phyloP scores from a whole-genome alignment of 306 rosid genomes.

The Rosa persica region DNA sequence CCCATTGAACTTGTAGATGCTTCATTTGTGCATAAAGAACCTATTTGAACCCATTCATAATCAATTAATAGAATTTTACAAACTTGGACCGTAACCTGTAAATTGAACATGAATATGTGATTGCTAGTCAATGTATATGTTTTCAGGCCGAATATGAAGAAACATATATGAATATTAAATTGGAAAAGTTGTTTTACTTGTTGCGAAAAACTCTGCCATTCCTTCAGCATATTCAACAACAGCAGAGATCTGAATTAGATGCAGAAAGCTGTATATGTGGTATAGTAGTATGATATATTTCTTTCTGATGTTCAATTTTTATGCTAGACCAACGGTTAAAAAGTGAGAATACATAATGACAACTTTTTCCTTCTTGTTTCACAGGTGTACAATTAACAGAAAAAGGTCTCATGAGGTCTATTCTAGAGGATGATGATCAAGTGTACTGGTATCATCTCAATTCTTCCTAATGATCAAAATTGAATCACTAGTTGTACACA shows the following conservation, averaged over 20 bases:
- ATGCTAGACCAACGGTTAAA: slow-evolving; percentile 16
- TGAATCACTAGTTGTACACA: slow-evolving; percentile 10
- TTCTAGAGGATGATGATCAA: slow-evolving; percentile 55
- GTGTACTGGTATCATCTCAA: slow-evolving; percentile 56
- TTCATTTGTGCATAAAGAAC: too few relatives aligned
- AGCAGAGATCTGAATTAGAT: slow-evolving; percentile 56
- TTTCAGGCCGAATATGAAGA: slow-evolving; percentile 37
- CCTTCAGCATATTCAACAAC: slow-evolving; percentile 51
- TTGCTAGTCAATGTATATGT: neutral
- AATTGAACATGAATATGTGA: neutral
- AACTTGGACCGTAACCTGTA: neutral
- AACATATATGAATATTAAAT: slow-evolving; percentile 39
- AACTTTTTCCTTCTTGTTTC: slow-evolving; percentile 20
- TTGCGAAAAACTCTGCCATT: slow-evolving; percentile 52
- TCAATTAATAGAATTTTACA: too few relatives aligned
- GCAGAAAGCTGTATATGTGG: slow-evolving; percentile 44
- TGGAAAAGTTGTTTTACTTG: slow-evolving; percentile 53
- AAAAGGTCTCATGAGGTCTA: slow-evolving; percentile 43
- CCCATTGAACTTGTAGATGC: neutral
- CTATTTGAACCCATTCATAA: too few relatives aligned
- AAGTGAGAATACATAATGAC: slow-evolving; percentile 16
- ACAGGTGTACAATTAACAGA: slow-evolving; percentile 45
- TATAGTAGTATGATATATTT: slow-evolving; percentile 31
- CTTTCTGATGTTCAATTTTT: slow-evolving; percentile 20
- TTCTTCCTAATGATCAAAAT: slow-evolving; percentile 32